phyloP scores from a whole-genome alignment of 371 early-diverging fungal species.

The Circinella minor region DNA sequence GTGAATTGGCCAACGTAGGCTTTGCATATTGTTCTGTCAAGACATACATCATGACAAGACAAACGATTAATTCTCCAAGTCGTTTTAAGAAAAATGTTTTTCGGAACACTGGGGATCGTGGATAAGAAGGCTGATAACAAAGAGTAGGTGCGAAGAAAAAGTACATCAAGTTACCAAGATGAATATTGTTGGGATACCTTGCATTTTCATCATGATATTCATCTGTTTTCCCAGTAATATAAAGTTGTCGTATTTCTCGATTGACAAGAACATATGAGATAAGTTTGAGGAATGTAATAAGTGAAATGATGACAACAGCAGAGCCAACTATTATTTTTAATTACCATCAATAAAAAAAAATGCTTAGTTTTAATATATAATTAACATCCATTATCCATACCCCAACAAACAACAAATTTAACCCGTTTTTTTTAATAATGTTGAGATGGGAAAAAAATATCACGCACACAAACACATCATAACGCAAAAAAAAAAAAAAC shows the following conservation, averaged over 20 bases:
- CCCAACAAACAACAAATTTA: too few species aligned
- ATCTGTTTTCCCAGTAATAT: conserved; percentile 34
- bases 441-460: too few species aligned
- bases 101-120: conserved; percentile 72
- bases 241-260: conserved; percentile 62
- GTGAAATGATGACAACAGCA: conserved; percentile 60
- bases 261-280: conserved; percentile 81
- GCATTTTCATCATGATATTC: conserved; percentile 47
- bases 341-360: too few species aligned
- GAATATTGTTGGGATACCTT: conserved; percentile 81
- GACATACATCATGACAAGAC: conserved; percentile 79
- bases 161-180: conserved; percentile 69
- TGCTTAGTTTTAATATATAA: too few species aligned
- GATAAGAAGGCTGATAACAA: conserved; percentile 90
- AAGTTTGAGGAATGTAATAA: conserved; percentile 78
- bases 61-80: conserved; percentile 66
- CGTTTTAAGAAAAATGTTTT: conserved; percentile 82
- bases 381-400: neutral
- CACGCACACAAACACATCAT: neutral
- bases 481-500: neutral
- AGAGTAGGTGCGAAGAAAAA: conserved; percentile 87
- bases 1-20: conserved; percentile 84
- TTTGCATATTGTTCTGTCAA: conserved; percentile 83
- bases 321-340: conserved; percentile 52
- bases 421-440: too few species aligned